phyloP scores from a whole-genome alignment of 2,329 filamentous ascomycete genomes.

The Fusarium hostae region DNA sequence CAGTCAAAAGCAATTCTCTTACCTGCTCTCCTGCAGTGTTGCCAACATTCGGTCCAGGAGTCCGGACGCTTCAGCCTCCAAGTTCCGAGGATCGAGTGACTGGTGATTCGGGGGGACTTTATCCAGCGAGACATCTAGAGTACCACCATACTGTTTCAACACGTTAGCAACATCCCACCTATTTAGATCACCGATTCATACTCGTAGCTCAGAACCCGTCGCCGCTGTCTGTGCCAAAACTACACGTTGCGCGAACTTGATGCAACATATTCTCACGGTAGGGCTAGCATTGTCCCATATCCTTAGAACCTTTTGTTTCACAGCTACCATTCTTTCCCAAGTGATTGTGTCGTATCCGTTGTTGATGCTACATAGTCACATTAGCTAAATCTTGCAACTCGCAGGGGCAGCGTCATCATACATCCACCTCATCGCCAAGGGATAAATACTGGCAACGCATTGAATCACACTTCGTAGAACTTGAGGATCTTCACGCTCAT shows the following conservation, averaged over 20 bases:
- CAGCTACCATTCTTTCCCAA: slow-evolving; percentile 88
- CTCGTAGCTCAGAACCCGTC: slow-evolving; percentile 81
- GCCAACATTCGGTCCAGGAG: slow-evolving; percentile 88
- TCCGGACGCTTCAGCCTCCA: slow-evolving; percentile 93
- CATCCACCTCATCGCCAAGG: slow-evolving; percentile 92
- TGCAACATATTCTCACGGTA: slow-evolving; percentile 89
- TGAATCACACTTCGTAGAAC: slow-evolving; percentile 90
- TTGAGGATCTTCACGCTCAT: slow-evolving; percentile 78
- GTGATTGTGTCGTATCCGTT: slow-evolving; percentile 82
- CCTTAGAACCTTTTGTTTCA: slow-evolving; percentile 88
- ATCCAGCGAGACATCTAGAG: slow-evolving; percentile 82
- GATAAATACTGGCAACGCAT: slow-evolving; percentile 91
- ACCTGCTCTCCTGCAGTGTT: slow-evolving; percentile 88
- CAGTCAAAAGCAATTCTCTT: slow-evolving; percentile 47
- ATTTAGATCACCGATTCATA: slow-evolving; percentile 53
- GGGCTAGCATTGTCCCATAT: slow-evolving; percentile 85
- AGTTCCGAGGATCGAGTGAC: slow-evolving; percentile 78
- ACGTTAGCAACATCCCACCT: slow-evolving; percentile 22
- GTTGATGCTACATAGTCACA: slow-evolving; percentile 73
- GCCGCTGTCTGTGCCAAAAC: slow-evolving; percentile 93
- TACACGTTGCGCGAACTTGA: slow-evolving; percentile 96
- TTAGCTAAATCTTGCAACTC: slow-evolving; percentile 37
- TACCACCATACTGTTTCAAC: slow-evolving; percentile 55
- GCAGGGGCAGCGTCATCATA: slow-evolving; percentile 66
- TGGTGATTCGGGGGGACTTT: slow-evolving; percentile 87